These are phyloP conservation scores for Fusarium luffae DNA, from an alignment of 2,329 filamentous ascomycete genomes.

Conservation along the genomic window DNA sequence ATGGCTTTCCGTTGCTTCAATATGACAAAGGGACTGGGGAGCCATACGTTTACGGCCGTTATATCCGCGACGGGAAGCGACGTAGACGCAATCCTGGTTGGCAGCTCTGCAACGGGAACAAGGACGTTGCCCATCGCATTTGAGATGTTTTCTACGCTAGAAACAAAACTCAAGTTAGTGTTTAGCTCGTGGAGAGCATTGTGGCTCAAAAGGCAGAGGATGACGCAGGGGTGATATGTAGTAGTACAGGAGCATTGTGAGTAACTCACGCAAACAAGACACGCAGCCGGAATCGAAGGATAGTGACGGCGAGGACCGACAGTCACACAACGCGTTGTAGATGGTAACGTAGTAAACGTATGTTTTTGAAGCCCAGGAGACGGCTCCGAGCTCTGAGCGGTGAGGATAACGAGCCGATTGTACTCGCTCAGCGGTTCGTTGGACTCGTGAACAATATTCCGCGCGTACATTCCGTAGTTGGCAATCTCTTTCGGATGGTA, in stretches of 20 bases:
- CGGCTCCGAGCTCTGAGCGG: not conserved
- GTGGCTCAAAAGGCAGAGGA: too few relatives aligned
- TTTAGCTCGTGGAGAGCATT: too few relatives aligned
- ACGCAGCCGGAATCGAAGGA: not conserved
- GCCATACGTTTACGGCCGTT: not conserved
- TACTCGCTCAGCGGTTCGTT: accelerated
- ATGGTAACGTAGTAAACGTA: not conserved
- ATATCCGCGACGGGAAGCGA: not conserved
- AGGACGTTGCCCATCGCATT: conserved; percentile 5
- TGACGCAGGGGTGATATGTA: too few relatives aligned
- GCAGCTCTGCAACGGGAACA: conserved; percentile 1
- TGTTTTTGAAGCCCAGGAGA: not conserved
- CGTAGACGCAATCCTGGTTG: not conserved
- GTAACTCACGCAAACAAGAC: conserved; percentile 13
- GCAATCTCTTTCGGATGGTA: too few relatives aligned
- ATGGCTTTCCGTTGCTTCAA: accelerated
- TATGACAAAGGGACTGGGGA: accelerated
- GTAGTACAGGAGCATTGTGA: too few relatives aligned
- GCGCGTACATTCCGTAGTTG: not conserved
- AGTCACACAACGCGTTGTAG: not conserved
- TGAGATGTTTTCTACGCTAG: conserved; percentile 1
- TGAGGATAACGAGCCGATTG: not conserved
- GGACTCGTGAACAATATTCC: accelerated
- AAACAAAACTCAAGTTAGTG: too few relatives aligned
- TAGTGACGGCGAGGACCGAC: not conserved